Evolutionary conservation across 495 filamentous ascomycete genomes (phyloP), one percentile per base, ranked within the genome.

Genomic region (Xylaria castorea): DNA sequence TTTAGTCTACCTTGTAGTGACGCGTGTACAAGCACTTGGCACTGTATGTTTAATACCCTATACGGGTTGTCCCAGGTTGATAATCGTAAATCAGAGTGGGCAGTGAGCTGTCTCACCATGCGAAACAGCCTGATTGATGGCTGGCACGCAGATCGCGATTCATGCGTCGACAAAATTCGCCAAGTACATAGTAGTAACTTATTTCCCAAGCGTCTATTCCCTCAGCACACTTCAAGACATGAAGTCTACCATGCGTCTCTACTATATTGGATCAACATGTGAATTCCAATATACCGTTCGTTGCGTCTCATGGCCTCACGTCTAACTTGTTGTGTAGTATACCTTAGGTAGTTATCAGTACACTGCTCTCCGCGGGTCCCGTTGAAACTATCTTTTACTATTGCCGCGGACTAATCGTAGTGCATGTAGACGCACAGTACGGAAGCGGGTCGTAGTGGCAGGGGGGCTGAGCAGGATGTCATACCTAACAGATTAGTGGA

Each of bases 41-140:
- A 57, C 53, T n/a, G 25, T 57, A 16, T 32, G 32, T 32, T 32
- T 27, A n/a, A 25, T 27, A 27, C 51, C 25, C 48, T 51, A 55
- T 27, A 55, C 25, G 11, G 53, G 27, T 57, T 57, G 25, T 57
- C 53, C 53, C 53, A 32, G 27, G 30, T 57, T 32, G 53, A 57
- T 57, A 32, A 27, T 57, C 53, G 9, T 25, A 51, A 25, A 38
- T 14, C 7, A 64, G 9, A 64, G 38, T 44, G 61, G 38, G 22
- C 61, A 14, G 40, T 32, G n/a, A 64, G 40, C 22, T 53, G 25
- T 65, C 25, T 48, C 62, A 65, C 25, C 12, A 65, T 20, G 25
- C 62, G 9, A 65, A 48, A 65, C 42, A 65, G 27, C 40, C 62
- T 65, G 44, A 63, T 63, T 12, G 36, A 63, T 25, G 60, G 60